Evolutionary conservation across 2,329 filamentous ascomycete genomes (phyloP), one percentile per base, ranked within the genome.

Genomic region (Diplocarpon mali): DNA sequence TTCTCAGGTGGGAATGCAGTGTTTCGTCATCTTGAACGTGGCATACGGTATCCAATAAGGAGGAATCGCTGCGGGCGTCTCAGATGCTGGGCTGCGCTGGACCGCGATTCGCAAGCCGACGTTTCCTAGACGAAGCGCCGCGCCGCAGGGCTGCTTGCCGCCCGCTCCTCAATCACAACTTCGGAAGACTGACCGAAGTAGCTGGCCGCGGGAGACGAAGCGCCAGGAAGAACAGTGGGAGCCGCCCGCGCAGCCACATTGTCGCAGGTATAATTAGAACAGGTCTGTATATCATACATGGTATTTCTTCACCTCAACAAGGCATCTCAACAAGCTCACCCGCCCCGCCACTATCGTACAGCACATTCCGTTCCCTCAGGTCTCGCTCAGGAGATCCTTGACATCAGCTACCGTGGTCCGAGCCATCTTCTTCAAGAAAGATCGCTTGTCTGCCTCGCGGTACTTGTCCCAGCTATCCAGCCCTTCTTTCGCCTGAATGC

Each of bases 401-500:
- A 77, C 73, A 69, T 85, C 82, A 42, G 75, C 74, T 20, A 96
- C 89, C 0, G 80, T 86, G 34, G 80, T 76, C 57, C 89, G 74
- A 2, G 86, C 85, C 65, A 90, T 81, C 67, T 83, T 87, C 73
- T 98, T 98, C 62, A 98, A 65, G 56, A 92, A 68, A 5, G 73
- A 75, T 65, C 87, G 83, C 69, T 88, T 82, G 53, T 95, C 87
- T 2, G 83, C 84, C 68, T 96, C 92, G 12, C 90, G 72, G 63
- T 85, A 96, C 60, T 73, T 77, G 53, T 87, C 85, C 85, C 87
- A 94, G 31, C 80, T 78, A 62, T 90, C 89, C 54, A 94, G 63
- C 0, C 85, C 89, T 60, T 94, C 89, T 57, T 82, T 87, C 0
- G 86, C 80, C 64, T 93, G 85, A 44, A 98, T 93, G 51, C 84